Conservation (phyloP, 352 stramenopile genomes). For the Phytopythium cucurbitacearum region DNA sequence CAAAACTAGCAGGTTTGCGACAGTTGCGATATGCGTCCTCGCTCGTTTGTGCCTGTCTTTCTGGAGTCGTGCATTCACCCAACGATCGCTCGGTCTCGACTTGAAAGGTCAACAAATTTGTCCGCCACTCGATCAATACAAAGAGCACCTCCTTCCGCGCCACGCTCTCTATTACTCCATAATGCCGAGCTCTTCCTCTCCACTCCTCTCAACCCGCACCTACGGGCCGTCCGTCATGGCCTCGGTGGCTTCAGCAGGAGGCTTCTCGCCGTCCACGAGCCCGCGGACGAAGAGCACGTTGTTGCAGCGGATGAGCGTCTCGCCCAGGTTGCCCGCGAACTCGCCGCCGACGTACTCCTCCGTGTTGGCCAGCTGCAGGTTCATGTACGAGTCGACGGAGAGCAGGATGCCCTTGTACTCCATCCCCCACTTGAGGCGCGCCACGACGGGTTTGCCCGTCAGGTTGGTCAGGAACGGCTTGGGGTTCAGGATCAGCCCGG, state of each 20-base stretch:
- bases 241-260: conserved; percentile 29
- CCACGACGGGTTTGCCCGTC: conserved; percentile 94
- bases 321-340: conserved; percentile 94
- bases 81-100: too few relatives aligned
- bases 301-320: conserved; percentile 99
- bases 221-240: conserved; percentile 33
- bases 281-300: conserved; percentile 98
- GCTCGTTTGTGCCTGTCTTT: too few relatives aligned
- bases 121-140: too few relatives aligned
- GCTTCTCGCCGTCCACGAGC: conserved; percentile 72
- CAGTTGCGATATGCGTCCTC: too few relatives aligned
- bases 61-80: too few relatives aligned
- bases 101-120: too few relatives aligned
- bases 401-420: conserved; percentile 96
- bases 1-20: too few relatives aligned
- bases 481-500: conserved; percentile 90
- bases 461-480: conserved; percentile 95
- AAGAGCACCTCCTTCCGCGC: too few relatives aligned
- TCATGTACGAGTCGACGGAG: conserved; percentile 99
- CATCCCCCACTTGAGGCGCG: conserved; percentile 99
- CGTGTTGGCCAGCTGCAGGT: conserved; percentile 95
- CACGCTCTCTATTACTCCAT: too few relatives aligned
- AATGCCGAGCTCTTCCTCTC: background rate
- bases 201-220: conserved; percentile 11
- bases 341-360: conserved; percentile 98